These are phyloP conservation scores for Clarireedia hainanense DNA, from an alignment of 2,329 filamentous ascomycete genomes.

Conservation along the genomic window DNA sequence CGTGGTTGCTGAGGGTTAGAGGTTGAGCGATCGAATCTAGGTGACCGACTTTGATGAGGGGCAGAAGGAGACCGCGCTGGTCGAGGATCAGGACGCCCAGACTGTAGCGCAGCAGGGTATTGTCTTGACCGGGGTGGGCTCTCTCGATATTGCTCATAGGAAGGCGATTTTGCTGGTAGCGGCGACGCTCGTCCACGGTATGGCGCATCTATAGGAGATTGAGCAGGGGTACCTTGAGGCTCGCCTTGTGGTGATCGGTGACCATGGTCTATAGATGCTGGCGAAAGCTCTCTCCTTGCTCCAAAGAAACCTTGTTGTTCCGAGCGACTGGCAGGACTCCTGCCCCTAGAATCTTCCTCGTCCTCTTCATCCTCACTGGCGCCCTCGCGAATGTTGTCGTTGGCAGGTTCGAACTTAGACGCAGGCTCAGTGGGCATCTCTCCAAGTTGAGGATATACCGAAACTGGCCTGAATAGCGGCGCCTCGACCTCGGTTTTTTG, in stretches of 20 bases:
- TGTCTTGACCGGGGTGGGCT: not conserved
- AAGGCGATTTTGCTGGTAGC: slow-evolving; percentile 5
- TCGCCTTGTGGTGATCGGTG: not conserved
- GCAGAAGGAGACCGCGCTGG: slow-evolving; percentile 4
- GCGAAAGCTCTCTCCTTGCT: slow-evolving; percentile 50
- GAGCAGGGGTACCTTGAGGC: not conserved
- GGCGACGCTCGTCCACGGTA: slow-evolving; percentile 1
- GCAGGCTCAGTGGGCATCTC: slow-evolving; percentile 11
- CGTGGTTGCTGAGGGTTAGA: not conserved
- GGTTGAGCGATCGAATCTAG: not conserved
- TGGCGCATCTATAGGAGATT: slow-evolving; percentile 1
- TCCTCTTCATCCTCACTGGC: slow-evolving; percentile 9
- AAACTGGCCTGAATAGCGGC: slow-evolving; percentile 52
- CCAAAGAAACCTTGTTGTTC: slow-evolving; percentile 35
- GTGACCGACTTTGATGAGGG: not conserved
- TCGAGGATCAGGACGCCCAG: not conserved
- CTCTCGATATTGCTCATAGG: not conserved
- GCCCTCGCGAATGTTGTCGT: slow-evolving; percentile 13
- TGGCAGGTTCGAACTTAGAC: slow-evolving; percentile 13
- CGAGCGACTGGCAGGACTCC: slow-evolving; percentile 1
- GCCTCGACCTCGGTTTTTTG: slow-evolving; percentile 47
- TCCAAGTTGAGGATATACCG: slow-evolving; percentile 70
- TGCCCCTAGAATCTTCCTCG: not conserved
- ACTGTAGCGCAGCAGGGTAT: not conserved
- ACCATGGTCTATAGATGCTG: slow-evolving; percentile 28